Base-by-base conservation (phyloP, 2,329 filamentous ascomycete species). In the Aureobasidium sp. region DNA sequence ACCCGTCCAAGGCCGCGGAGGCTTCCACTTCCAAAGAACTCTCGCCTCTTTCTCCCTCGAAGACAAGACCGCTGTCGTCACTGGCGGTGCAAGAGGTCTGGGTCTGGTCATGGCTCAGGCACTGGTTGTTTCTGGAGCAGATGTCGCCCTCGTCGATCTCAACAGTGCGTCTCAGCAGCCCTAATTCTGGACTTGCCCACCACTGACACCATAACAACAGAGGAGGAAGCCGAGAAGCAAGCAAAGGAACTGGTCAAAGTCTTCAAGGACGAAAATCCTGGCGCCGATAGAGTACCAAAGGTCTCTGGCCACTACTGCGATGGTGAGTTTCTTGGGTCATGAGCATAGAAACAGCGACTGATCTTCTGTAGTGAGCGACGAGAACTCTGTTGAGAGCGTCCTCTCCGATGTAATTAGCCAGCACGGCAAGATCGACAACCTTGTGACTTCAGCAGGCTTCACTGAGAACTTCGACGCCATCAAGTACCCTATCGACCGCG, bases 371-470 rank as follows among this genome's bases (percentile, higher is more conserved):
- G 93, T 97, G 57, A 86, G 90, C 30, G 85, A 89, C 68, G 87
- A 87, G 27, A 83, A 86, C 53, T 93, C 90, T 7, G 92, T 97
- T 65, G 86, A 89, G 62, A 75, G 79, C 36, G 88, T 88, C 68
- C 81, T 97, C 67, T 78, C 80, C 41, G 87, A 91, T 64, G 83
- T 93, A 66, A 72, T 93, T 55, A 57, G 53, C 15, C 69, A 78
- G 53, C 92, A 96, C 73, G 87, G 87, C 75, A 88, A 89, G 74
- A 91, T 97, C 68, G 91, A 96, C 77, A 87, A 90, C 75, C 83
- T 97, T 30, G 92, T 97, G 69, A 97, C 93, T 30, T 95, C 91
- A n/a, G 93, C 93, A 54, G 93, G 93, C 49, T 96, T 97, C 78
- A 94, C 90, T 15, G 93, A 97, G 79, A 97, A 97, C 79, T 95